A percentile compares a stretch with the other conserved stretches of the same genome.
These are phyloP conservation scores for Tephrocybe sp. DNA, from an alignment of 768 basidiomycete species.

Conservation along the genomic window DNA sequence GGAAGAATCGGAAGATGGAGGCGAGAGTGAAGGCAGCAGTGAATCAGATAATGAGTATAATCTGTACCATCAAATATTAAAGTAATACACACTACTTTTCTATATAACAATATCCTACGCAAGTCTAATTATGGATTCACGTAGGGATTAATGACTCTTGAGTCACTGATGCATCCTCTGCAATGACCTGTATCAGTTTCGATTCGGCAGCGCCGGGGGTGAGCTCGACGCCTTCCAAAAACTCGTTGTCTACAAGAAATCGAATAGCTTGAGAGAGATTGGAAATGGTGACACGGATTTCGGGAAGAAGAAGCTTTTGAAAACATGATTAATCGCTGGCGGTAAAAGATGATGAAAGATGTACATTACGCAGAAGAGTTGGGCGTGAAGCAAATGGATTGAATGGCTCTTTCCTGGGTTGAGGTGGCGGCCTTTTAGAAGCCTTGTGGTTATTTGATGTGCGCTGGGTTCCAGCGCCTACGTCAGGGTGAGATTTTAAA, in stretches of 20 bases:
- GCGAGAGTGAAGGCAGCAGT: conserved; percentile 29
- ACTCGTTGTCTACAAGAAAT: conserved; percentile 89
- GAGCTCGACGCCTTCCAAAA: conserved; percentile 76
- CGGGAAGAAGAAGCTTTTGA: conserved; percentile 71
- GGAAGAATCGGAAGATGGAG: conserved; percentile 27
- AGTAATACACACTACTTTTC: not conserved
- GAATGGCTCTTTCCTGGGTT: conserved; percentile 38
- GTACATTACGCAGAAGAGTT: conserved; percentile 76
- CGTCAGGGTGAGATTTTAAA: not conserved
- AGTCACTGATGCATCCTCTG: conserved; percentile 7
- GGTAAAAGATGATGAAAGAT: conserved; percentile 19
- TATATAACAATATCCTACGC: no score
- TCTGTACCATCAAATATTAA: not conserved
- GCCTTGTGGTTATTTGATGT: not conserved
- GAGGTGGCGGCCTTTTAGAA: conserved; percentile 9
- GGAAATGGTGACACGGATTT: conserved; percentile 85
- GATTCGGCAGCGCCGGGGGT: conserved; percentile 72
- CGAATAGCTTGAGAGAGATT: conserved; percentile 91
- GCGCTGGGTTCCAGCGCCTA: not conserved
- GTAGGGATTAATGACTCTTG: no score
- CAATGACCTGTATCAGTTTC: conserved; percentile 60
- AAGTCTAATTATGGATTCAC: no score
- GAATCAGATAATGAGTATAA: conserved; percentile 17
- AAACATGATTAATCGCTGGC: conserved; percentile 3
- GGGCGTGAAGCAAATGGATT: conserved; percentile 70